Percentiles rank a stretch among this genome's conserved stretches.
These are phyloP conservation scores for Isatis lusitanica DNA, from an alignment of 441 rosid species.

Conservation along the genomic window DNA sequence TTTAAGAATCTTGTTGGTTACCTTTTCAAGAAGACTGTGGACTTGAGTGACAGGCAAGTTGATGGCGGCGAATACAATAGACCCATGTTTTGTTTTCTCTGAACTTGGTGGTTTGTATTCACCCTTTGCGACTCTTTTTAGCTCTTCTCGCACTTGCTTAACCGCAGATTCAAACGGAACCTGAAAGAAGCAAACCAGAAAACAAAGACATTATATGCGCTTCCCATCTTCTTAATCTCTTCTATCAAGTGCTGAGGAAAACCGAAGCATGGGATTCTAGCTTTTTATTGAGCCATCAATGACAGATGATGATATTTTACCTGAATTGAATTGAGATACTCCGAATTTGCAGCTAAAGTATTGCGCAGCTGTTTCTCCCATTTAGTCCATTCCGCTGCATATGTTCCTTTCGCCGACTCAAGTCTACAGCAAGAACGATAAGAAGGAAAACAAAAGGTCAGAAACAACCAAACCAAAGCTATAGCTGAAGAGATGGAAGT, in stretches of 20 bases:
- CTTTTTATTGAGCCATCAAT: background rate
- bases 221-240: background rate
- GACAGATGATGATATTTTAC: constrained; percentile 28
- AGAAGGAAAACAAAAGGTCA: constrained; percentile 25
- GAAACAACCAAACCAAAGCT: constrained; percentile 14
- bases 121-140: constrained; percentile 62
- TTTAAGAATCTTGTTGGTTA: constrained; percentile 36
- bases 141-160: constrained; percentile 71
- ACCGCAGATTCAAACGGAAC: constrained; percentile 79
- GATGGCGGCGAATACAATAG: constrained; percentile 81
- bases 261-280: background rate
- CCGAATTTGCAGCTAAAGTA: constrained; percentile 47
- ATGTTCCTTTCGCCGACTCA: constrained; percentile 83
- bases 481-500: background rate
- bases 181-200: constrained; percentile 40
- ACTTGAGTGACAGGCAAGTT: constrained; percentile 60
- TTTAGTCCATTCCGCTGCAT: constrained; percentile 69
- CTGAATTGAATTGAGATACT: constrained; percentile 78
- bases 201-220: constrained; percentile 10
- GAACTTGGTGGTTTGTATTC: constrained; percentile 63
- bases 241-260: background rate
- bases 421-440: constrained; percentile 43
- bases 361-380: constrained; percentile 82
- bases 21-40: constrained; percentile 58
- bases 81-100: constrained; percentile 68